Conservation (phyloP, 139 green algal species). For the Volvox reticuliferus region DNA sequence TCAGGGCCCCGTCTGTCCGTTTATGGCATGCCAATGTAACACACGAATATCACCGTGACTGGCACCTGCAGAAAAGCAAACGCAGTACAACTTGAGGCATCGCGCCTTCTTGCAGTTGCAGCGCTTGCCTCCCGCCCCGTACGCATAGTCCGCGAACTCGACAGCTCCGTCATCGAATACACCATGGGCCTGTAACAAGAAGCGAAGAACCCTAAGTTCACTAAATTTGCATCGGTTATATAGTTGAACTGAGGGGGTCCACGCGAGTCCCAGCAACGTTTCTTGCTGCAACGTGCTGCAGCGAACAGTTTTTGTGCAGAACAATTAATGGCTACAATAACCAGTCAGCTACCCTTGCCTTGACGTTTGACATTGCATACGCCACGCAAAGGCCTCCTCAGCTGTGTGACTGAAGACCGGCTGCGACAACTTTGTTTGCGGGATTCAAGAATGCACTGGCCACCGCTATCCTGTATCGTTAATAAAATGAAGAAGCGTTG, state of each 20-base stretch:
- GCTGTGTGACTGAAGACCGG: neutral
- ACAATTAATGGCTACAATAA: neutral
- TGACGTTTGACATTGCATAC: neutral
- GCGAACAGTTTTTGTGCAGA: neutral
- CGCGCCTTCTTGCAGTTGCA: constrained; percentile 94
- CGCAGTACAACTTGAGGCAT: constrained; percentile 95
- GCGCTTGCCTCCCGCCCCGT: constrained; percentile 28
- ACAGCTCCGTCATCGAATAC: neutral
- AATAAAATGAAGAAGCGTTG: neutral
- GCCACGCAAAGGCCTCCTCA: neutral
- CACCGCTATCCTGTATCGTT: neutral
- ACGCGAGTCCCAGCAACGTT: neutral
- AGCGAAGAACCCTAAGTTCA: neutral
- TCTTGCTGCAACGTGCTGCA: neutral
- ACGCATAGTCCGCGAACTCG: neutral
- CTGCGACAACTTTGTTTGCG: neutral
- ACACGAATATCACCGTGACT: too few species aligned
- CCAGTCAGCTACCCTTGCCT: neutral
- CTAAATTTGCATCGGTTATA: neutral
- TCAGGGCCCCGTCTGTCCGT: too few species aligned
- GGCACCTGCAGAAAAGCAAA: constrained; percentile 85
- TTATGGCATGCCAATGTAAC: too few species aligned
- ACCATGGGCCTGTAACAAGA: neutral
- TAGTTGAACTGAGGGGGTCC: neutral
- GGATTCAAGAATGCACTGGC: neutral